Evolutionary conservation across 75 land plant genomes (phyloP).

Genomic region (Adiantum capillusveneris): DNA sequence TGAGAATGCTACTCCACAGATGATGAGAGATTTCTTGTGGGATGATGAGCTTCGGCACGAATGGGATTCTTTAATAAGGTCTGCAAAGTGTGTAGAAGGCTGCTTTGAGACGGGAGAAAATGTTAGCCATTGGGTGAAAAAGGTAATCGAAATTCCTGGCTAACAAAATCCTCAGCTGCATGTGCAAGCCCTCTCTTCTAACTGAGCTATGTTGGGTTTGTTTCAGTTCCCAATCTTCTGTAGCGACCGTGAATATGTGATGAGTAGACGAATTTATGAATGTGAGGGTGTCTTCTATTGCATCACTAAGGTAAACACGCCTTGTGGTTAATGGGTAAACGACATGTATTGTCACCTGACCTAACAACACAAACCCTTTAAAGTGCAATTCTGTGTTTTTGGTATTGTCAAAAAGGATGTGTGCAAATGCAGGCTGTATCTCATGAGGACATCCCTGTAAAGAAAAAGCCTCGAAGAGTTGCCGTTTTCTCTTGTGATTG

Average conservation of each 20-base stretch:
- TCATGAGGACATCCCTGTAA: conserved; percentile 43
- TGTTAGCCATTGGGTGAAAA: conserved; percentile 53
- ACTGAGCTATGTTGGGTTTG: not conserved
- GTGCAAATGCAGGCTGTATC: conserved; percentile 53
- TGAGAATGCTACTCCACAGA: conserved; percentile 50
- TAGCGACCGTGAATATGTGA: conserved; percentile 53
- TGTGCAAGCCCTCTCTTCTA: not conserved
- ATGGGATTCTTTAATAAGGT: conserved; percentile 57
- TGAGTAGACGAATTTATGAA: conserved; percentile 49
- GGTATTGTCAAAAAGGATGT: no score
- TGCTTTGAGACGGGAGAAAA: conserved; percentile 31
- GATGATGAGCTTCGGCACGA: conserved; percentile 57
- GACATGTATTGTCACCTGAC: no score
- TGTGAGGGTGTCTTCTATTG: conserved; percentile 39
- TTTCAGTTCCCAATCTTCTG: conserved; percentile 59
- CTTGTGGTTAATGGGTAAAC: not conserved
- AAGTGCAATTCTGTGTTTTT: conserved; percentile 21
- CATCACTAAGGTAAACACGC: conserved; percentile 38
- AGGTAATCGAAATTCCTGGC: conserved; percentile 24
- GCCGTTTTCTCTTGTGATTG: conserved; percentile 79
- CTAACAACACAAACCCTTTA: no score
- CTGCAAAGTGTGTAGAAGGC: conserved; percentile 38
- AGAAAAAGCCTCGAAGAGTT: conserved; percentile 76
- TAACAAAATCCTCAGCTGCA: not conserved
- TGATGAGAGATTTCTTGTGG: conserved; percentile 59